These are phyloP conservation scores for Penicillium sp. DNA, from an alignment of 2,329 filamentous ascomycete genomes.

Conservation along the genomic window DNA sequence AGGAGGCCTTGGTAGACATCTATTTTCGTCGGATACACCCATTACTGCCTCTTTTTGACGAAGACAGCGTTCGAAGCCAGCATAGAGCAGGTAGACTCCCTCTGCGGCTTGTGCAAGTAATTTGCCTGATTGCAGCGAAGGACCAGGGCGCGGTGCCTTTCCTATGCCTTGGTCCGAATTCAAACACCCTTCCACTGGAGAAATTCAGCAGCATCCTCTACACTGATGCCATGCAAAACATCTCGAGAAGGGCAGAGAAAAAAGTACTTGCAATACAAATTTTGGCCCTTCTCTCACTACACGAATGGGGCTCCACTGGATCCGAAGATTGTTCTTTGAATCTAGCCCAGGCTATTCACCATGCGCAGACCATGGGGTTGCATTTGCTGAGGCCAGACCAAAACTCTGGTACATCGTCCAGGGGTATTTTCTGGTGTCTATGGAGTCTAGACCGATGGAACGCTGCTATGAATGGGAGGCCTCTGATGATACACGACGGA, in stretches of 20 bases:
- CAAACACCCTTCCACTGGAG: neutral
- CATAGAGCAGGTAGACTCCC: conserved; percentile 22
- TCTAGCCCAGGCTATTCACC: conserved; percentile 32
- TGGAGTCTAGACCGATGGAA: conserved; percentile 26
- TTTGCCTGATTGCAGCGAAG: conserved; percentile 35
- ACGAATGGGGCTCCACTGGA: conserved; percentile 31
- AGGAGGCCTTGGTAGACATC: conserved; percentile 29
- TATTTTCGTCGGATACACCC: conserved; percentile 34
- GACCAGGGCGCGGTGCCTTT: conserved; percentile 23
- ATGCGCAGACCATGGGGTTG: conserved; percentile 31
- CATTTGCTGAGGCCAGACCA: conserved; percentile 20
- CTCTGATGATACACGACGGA: conserved; percentile 21
- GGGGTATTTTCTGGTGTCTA: conserved; percentile 22
- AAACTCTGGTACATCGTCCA: neutral
- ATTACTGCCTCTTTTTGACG: conserved; percentile 30
- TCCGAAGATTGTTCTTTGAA: conserved; percentile 32
- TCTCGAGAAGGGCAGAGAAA: conserved; percentile 22
- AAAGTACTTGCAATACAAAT: conserved; percentile 31
- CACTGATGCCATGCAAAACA: conserved; percentile 25
- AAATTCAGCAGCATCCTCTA: conserved; percentile 16
- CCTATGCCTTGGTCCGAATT: conserved; percentile 19
- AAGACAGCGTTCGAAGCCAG: conserved; percentile 21
- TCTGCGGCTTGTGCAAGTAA: conserved; percentile 28
- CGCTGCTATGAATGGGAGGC: conserved; percentile 23
- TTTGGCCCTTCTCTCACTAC: conserved; percentile 32